Base-by-base conservation (phyloP, 1,284 basidiomycete species). In the Sutorius eximius region DNA sequence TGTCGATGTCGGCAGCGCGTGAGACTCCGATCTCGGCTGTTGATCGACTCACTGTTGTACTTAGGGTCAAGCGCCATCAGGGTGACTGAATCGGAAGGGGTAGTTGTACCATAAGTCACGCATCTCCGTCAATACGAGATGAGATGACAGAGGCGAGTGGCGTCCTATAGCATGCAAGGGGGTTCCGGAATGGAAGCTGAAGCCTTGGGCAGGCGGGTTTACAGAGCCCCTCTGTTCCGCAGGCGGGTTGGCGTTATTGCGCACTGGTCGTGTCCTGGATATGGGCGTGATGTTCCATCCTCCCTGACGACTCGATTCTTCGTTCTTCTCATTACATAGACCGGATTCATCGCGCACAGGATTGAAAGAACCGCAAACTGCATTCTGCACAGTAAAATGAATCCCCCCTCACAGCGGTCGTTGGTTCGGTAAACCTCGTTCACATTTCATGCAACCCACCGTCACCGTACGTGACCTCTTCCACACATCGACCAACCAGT, bases 1-100 rank as follows among this genome's bases (percentile, higher is more conserved):
- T 16, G 49, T 32, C 44, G 8, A 48, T 66, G 51, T 64, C 62
- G 62, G 63, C 66, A 67, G 34, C 42, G 43, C 60, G 66, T 68
- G 57, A 48, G 62, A 64, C 38, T 41, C 55, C 43, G 59, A 52
- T 44, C 45, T 68, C 62, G 61, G 59, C 33, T 68, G 51, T 44
- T 43, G 33, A 33, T 32, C 15, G 22, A 45, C 49, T 40, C 42
- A 13, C 20, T 49, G 52, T 20, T 34, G 48, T 45, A 27, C 24
- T 27, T 27, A 57, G 34, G 36, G 60, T 16, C 60, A 44, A 46
- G 34, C 44, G 30, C 44, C 50, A 59, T 53, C 63, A 64, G 49
- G 43, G 58, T 42, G 53, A 63, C 50, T 36, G 41, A 32, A 41
- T 34, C 47, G 18, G 43, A 53, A 49, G 38, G 48, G 45, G 47